phyloP scores from a whole-genome alignment of 2,329 filamentous ascomycete species.

The Exserohilum turcica region DNA sequence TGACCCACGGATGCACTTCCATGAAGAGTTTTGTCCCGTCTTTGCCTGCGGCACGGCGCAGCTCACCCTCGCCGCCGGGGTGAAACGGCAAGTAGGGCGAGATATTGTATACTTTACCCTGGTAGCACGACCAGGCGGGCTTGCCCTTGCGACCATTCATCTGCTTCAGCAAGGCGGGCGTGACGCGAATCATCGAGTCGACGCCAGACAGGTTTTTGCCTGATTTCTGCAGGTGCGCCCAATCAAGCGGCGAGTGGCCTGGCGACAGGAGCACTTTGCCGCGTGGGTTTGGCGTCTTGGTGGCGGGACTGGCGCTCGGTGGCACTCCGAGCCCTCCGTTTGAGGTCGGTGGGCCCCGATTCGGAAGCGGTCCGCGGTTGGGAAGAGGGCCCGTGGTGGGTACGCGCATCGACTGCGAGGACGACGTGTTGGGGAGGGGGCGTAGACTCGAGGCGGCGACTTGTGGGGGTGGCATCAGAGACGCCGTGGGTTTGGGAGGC shows the following conservation, averaged over 20 bases:
- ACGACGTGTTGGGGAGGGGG: conserved; percentile 30
- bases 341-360: conserved; percentile 48
- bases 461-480: conserved; percentile 45
- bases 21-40: conserved; percentile 68
- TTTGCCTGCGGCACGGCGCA: conserved; percentile 78
- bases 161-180: conserved; percentile 76
- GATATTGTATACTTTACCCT: conserved; percentile 93
- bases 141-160: conserved; percentile 83
- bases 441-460: conserved; percentile 46
- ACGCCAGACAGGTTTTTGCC: conserved; percentile 58
- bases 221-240: conserved; percentile 84
- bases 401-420: conserved; percentile 44
- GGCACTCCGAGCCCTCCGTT: conserved; percentile 48
- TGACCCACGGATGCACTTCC: conserved; percentile 70
- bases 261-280: conserved; percentile 81
- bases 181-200: conserved; percentile 69
- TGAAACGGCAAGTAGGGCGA: conserved; percentile 89
- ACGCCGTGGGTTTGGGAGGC: conserved; percentile 36
- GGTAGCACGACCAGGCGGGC: conserved; percentile 88
- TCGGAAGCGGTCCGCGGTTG: conserved; percentile 51
- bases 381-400: conserved; percentile 56
- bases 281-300: conserved; percentile 50
- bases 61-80: conserved; percentile 80
- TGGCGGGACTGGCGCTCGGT: conserved; percentile 34
- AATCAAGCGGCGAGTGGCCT: conserved; percentile 93